phyloP scores from a whole-genome alignment of 306 rosid species.

The Citrullus mucosospermus region DNA sequence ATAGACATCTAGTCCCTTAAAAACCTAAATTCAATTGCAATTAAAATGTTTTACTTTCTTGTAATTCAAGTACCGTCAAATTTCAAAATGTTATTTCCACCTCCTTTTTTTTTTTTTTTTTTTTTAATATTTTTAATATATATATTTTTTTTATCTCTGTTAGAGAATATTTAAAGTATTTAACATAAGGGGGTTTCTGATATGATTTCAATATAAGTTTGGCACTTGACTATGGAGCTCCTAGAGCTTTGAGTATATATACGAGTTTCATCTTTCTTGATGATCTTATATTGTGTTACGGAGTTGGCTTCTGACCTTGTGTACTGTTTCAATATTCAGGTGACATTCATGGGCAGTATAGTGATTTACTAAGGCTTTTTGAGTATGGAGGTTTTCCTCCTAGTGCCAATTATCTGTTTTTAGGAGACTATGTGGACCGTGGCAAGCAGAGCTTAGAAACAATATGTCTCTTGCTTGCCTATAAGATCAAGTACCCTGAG shows the following conservation, averaged over 20 bases:
- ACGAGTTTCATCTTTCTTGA: background rate
- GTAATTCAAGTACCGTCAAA: background rate
- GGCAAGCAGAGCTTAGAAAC: conserved; percentile 95
- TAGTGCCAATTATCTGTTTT: conserved; percentile 64
- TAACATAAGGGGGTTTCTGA: background rate
- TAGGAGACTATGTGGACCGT: conserved; percentile 89
- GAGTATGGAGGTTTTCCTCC: conserved; percentile 95
- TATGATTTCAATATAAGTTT: background rate
- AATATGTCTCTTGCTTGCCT: conserved; percentile 85
- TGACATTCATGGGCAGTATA: conserved; percentile 91
- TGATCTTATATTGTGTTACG: background rate
- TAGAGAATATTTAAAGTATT: background rate
- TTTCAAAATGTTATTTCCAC: background rate
- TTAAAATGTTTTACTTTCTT: background rate
- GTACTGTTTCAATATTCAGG: conserved; percentile 35
- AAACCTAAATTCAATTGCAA: background rate
- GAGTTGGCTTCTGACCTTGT: background rate
- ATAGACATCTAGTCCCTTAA: background rate
- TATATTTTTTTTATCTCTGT: background rate
- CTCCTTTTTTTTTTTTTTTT: background rate
- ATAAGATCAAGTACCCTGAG: conserved; percentile 75
- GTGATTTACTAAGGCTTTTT: conserved; percentile 80
- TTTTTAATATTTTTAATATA: no score
- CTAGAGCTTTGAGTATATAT: background rate
- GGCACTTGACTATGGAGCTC: background rate